Percentiles rank a stretch among this genome's conserved stretches.
phyloP scores from a whole-genome alignment of 768 basidiomycete species.

The Pleurotus ostreatus region DNA sequence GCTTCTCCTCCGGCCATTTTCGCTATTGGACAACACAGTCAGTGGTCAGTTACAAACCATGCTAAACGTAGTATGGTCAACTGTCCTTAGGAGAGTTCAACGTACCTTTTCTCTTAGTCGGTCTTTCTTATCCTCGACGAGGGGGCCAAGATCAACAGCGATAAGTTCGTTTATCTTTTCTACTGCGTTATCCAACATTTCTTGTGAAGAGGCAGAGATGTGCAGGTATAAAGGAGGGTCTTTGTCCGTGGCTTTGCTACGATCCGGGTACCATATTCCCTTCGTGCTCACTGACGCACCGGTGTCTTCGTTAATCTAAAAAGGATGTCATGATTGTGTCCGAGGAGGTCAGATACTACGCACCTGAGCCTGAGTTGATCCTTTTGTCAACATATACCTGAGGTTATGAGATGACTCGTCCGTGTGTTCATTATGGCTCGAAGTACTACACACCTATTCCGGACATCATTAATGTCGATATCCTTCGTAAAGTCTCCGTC shows the following conservation, averaged over 20 bases:
- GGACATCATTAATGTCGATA: constrained; percentile 94
- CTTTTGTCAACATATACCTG: constrained; percentile 6
- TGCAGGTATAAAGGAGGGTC: constrained; percentile 95
- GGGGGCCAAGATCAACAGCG: constrained; percentile 68
- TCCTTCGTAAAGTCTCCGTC: constrained; percentile 84
- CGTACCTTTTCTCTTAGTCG: constrained; percentile 62
- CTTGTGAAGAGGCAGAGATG: constrained; percentile 72
- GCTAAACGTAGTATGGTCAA: not conserved
- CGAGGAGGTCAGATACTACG: not conserved
- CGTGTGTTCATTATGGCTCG: not conserved
- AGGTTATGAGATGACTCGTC: no score
- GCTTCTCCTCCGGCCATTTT: constrained; percentile 98
- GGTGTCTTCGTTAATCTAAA: constrained; percentile 86
- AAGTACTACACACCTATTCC: constrained; percentile 78
- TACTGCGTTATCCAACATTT: constrained; percentile 62
- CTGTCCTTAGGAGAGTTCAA: not conserved
- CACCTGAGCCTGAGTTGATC: constrained; percentile 3
- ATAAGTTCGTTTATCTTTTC: constrained; percentile 74
- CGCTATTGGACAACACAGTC: constrained; percentile 40
- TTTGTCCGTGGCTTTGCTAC: constrained; percentile 83
- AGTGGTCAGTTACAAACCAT: not conserved
- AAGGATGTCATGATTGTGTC: not conserved
- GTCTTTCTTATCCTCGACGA: constrained; percentile 78
- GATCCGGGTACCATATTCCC: constrained; percentile 95
- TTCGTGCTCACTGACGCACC: constrained; percentile 92